Evolutionary conservation across 2,329 filamentous ascomycete species (phyloP).

Genomic region (Neoarthrinium moseri): DNA sequence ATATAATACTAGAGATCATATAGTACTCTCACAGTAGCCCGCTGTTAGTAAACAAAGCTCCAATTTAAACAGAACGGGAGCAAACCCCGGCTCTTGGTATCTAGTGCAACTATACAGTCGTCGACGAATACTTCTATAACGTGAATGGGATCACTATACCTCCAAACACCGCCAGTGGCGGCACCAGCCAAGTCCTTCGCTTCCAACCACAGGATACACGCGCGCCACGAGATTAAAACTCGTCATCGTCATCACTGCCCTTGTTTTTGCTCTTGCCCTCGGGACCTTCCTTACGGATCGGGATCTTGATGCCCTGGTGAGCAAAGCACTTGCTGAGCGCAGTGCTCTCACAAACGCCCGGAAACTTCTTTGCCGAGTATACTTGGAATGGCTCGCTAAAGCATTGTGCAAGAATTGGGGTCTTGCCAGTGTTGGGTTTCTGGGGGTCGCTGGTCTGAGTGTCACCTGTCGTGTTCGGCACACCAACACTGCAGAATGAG

Average conservation of each 20-base stretch:
- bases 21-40: no score
- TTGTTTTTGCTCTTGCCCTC: constrained; percentile 41
- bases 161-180: no score
- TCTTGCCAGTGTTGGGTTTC: constrained; percentile 69
- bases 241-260: constrained; percentile 52
- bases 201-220: no score
- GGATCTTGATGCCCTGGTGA: constrained; percentile 92
- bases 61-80: no score
- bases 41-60: no score
- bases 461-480: constrained; percentile 34
- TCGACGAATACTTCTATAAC: neutral
- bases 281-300: constrained; percentile 81
- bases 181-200: no score
- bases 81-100: no score
- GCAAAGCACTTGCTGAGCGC: constrained; percentile 90
- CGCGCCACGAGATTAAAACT: no score
- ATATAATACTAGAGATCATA: no score
- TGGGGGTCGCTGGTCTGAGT: constrained; percentile 35
- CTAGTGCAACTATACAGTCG: neutral
- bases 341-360: constrained; percentile 93
- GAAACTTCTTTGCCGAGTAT: constrained; percentile 97
- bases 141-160: no score
- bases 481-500: constrained; percentile 82
- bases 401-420: constrained; percentile 78
- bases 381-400: constrained; percentile 92